phyloP scores from a whole-genome alignment of 805 yeast genomes.

The Metschnikowia arizonensis region DNA sequence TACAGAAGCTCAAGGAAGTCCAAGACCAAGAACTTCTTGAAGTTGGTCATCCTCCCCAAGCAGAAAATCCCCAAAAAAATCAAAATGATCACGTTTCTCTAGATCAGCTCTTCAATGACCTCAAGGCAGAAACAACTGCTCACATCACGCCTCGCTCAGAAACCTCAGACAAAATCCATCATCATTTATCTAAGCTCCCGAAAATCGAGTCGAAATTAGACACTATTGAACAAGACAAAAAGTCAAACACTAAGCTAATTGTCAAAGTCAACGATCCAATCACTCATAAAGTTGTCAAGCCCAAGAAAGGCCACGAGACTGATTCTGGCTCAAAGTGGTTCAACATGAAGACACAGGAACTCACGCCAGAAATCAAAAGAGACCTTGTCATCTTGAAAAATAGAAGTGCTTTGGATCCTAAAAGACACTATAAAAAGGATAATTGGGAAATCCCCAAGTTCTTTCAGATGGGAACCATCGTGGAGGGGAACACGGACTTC shows the following conservation, averaged over 20 bases:
- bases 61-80: not conserved
- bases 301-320: constrained; percentile 14
- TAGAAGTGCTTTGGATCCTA: constrained; percentile 90
- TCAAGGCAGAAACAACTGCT: constrained; percentile 24
- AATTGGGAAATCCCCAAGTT: constrained; percentile 71
- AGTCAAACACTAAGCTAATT: constrained; percentile 18
- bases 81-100: constrained; percentile 22
- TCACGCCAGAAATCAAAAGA: constrained; percentile 55
- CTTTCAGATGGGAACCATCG: constrained; percentile 84
- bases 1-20: constrained; percentile 16
- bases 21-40: not conserved
- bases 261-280: constrained; percentile 35
- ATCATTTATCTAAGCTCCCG: constrained; percentile 35
- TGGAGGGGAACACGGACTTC: constrained; percentile 79
- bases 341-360: constrained; percentile 18
- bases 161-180: constrained; percentile 32
- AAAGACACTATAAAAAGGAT: constrained; percentile 88
- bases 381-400: constrained; percentile 77
- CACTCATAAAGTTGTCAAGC: constrained; percentile 1
- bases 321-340: constrained; percentile 20
- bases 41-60: no score
- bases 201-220: constrained; percentile 36
- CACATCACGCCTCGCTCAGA: constrained; percentile 9
- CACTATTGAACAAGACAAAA: constrained; percentile 10
- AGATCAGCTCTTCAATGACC: constrained; percentile 31